Percentiles rank a stretch among this genome's conserved stretches.
Evolutionary conservation across 176 grass and related monocot genomes (phyloP).

Genomic region (Secale cereale): DNA sequence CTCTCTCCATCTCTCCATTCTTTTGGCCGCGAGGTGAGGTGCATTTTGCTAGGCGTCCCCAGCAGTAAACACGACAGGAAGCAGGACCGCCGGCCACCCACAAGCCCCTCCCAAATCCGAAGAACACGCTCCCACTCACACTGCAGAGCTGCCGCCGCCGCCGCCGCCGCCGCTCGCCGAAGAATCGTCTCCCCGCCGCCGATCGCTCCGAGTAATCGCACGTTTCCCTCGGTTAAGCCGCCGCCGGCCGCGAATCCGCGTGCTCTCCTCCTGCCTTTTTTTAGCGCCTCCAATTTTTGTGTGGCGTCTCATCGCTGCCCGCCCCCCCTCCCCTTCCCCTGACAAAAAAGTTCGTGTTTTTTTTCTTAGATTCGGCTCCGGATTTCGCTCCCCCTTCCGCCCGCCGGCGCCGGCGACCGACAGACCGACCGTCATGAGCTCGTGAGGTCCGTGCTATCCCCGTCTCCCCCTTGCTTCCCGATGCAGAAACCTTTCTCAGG

Average conservation of each 20-base stretch:
- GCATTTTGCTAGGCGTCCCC: not conserved
- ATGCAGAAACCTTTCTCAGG: not conserved
- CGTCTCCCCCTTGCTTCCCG: not conserved
- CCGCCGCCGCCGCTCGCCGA: not conserved
- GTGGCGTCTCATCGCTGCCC: constrained; percentile 11
- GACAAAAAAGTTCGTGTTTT: not conserved
- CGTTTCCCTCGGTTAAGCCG: not conserved
- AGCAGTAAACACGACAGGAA: too few relatives aligned
- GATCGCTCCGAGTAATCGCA: not conserved
- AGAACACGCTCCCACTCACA: not conserved
- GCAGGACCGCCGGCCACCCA: too few relatives aligned
- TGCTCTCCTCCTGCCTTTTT: not conserved
- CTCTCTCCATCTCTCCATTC: not conserved
- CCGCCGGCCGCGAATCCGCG: not conserved
- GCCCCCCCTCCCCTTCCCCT: not conserved
- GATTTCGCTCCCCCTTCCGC: not conserved
- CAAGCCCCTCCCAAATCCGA: not conserved
- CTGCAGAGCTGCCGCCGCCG: not conserved
- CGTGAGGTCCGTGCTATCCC: constrained; percentile 3
- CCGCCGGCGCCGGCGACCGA: not conserved
- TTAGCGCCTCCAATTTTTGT: constrained; percentile 25
- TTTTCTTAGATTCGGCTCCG: not conserved
- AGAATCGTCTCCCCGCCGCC: not conserved
- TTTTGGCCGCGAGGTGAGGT: not conserved
- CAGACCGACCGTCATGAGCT: not conserved